These are phyloP conservation scores for Cercophora newfieldiana DNA, from an alignment of 495 filamentous ascomycete species.

Conservation along the genomic window DNA sequence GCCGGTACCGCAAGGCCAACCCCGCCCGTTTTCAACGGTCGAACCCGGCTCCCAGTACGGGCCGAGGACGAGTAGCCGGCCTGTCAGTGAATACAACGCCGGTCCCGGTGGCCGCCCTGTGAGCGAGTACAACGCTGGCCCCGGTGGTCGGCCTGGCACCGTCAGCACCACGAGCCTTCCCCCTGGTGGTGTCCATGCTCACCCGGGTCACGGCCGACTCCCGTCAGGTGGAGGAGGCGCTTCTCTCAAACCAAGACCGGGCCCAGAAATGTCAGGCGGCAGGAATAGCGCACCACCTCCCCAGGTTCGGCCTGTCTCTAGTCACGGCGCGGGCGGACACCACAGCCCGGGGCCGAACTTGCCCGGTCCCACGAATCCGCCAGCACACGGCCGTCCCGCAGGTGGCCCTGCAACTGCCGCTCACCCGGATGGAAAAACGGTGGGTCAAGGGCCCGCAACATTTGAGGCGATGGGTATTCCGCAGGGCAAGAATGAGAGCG, in stretches of 20 bases:
- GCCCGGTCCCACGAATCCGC: constrained; percentile 23
- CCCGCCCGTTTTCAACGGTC: neutral
- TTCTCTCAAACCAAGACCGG: constrained; percentile 1
- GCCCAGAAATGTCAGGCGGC: constrained; percentile 15
- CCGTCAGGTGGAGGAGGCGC: constrained; percentile 7
- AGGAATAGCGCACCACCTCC: constrained; percentile 37
- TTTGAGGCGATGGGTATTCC: constrained; percentile 99
- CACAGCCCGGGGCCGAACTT: constrained; percentile 33
- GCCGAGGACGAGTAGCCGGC: constrained; percentile 25
- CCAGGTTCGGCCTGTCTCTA: constrained; percentile 13
- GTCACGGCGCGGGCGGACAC: constrained; percentile 28
- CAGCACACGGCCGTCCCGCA: constrained; percentile 15
- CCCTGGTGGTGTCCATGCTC: constrained; percentile 12
- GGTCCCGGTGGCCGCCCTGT: constrained; percentile 16
- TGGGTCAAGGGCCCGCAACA: constrained; percentile 85
- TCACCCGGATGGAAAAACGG: constrained; percentile 47
- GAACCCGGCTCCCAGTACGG: constrained; percentile 31
- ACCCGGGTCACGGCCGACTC: constrained; percentile 18
- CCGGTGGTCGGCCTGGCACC: constrained; percentile 12
- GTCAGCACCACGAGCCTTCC: constrained; percentile 9
- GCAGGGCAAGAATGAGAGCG: constrained; percentile 70
- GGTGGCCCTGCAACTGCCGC: neutral
- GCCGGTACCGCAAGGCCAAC: constrained; percentile 24
- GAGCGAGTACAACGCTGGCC: constrained; percentile 23
- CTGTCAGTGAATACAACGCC: constrained; percentile 28